Percentiles rank a stretch among this genome's conserved stretches.
Evolutionary conservation across 495 filamentous ascomycete species (phyloP).

Genomic region (Thozetella sp.): DNA sequence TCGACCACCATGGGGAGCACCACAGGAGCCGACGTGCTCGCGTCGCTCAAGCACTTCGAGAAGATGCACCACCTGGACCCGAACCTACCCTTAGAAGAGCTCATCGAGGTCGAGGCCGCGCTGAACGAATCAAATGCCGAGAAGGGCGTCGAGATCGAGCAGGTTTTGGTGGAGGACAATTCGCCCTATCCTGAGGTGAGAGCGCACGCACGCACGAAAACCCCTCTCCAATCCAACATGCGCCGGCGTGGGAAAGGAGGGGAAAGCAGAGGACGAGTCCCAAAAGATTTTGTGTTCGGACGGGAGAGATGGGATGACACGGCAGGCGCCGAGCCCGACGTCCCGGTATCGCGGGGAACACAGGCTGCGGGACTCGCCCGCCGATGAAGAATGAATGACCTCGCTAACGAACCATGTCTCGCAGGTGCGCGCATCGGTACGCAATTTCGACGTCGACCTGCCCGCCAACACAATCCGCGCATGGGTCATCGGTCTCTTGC

Average conservation of each 20-base stretch:
- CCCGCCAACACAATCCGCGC: constrained; percentile 71
- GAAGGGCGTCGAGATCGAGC: constrained; percentile 53
- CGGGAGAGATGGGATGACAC: too few relatives aligned
- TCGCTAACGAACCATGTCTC: constrained; percentile 35
- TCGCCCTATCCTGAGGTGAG: constrained; percentile 71
- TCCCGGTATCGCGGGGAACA: constrained; percentile 14
- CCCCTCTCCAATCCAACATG: constrained; percentile 17
- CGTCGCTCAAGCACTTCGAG: constrained; percentile 49
- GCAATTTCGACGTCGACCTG: constrained; percentile 68
- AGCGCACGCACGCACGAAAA: constrained; percentile 19
- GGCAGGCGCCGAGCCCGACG: too few relatives aligned
- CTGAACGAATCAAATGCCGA: constrained; percentile 55
- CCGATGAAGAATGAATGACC: constrained; percentile 26
- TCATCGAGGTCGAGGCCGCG: constrained; percentile 61
- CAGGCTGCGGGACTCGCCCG: too few relatives aligned
- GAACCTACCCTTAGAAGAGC: constrained; percentile 64
- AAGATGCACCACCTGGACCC: constrained; percentile 69
- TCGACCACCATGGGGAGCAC: constrained; percentile 26
- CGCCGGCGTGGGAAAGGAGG: constrained; percentile 23
- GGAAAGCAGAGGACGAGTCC: not conserved
- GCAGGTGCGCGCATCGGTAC: constrained; percentile 63
- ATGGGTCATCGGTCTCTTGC: constrained; percentile 69
- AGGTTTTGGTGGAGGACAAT: constrained; percentile 62
- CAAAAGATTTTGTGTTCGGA: too few relatives aligned
- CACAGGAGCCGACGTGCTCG: constrained; percentile 27